These are phyloP conservation scores for Aspergillus conjunctus DNA, from an alignment of 495 filamentous ascomycete genomes.

Conservation along the genomic window DNA sequence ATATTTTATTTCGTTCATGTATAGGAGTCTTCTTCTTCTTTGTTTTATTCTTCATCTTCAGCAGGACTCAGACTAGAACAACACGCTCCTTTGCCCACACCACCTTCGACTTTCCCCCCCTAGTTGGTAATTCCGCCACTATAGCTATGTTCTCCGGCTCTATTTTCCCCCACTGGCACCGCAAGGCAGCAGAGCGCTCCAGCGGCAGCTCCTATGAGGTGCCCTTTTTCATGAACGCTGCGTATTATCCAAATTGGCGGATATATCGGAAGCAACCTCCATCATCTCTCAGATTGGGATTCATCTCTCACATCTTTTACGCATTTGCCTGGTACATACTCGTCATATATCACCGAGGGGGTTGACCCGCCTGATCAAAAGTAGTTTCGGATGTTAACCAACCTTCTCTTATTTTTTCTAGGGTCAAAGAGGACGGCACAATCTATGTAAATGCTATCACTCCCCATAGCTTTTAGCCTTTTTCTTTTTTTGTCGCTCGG, in stretches of 20 bases:
- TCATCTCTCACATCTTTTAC: constrained; percentile 82
- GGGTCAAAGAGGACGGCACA: constrained; percentile 75
- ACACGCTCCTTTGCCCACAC: not conserved
- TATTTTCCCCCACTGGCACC: constrained; percentile 33
- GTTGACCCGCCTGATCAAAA: constrained; percentile 11
- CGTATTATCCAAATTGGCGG: constrained; percentile 89
- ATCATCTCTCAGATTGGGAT: constrained; percentile 68
- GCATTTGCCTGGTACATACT: constrained; percentile 71
- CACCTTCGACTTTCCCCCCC: not conserved
- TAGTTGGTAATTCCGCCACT: constrained; percentile 3
- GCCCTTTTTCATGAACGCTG: constrained; percentile 63
- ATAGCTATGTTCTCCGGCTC: constrained; percentile 27
- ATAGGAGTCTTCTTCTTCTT: constrained; percentile 10
- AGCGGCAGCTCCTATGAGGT: constrained; percentile 41
- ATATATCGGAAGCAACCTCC: constrained; percentile 79
- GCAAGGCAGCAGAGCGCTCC: constrained; percentile 32
- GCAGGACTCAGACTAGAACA: not conserved
- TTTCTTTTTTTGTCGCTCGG: constrained; percentile 8
- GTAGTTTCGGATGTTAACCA: constrained; percentile 31
- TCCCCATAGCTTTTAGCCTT: not conserved
- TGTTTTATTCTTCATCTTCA: constrained; percentile 8
- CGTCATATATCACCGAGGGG: constrained; percentile 16
- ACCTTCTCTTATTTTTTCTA: constrained; percentile 43
- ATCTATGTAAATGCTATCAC: constrained; percentile 64
- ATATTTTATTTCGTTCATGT: constrained; percentile 1